Evolutionary conservation across 768 basidiomycete genomes (phyloP), one percentile per base, ranked within the genome.

Genomic region (Exsudoporus frostii): DNA sequence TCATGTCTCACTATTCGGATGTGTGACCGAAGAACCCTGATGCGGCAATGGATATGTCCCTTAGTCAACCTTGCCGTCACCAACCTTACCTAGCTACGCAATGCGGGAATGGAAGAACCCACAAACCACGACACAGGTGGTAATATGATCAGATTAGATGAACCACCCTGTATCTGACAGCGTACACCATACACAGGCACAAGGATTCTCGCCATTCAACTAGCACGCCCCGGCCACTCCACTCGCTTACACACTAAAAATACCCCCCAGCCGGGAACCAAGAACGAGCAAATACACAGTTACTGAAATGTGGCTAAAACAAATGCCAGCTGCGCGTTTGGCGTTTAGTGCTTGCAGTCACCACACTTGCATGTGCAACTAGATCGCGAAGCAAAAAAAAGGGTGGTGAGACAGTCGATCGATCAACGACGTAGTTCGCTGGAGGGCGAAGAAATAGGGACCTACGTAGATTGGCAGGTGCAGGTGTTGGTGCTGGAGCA

Each of bases 311-410:
- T 22, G 5, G 44, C 14, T 22, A 9, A 32, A 33, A 20, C 17
- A 27, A 22, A 34, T 1, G 5, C 15, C 6, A 5, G 22, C 0
- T 25, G 5, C 10, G 13, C 22, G 17, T 7, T 46, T 24, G 34
- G 24, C 4, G 4, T 32, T 48, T 38, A 60, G 47, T 52, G 54
- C 44, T 56, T 60, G 58, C 59, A 60, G 39, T 51, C 53, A 25
- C 50, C 19, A 20, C 58, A 60, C 11, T 32, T 60, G 53, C 58
- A 60, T n/a, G 25, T 14, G 32, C 59, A 60, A n/a, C 58, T 59
- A 19, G 11, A 47, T 15, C 1, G 13, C 7, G 20, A 15, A 29
- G 13, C n/a, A n/a, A 10, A 22, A 29, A 22, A 34, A 5, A 3
- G 29, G 10, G 4, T 1, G 1, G 3, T 5, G 1, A n/a, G 2